These are phyloP conservation scores for Cucurbita argyrosperma DNA, from an alignment of 306 rosid genomes.

Conservation along the genomic window DNA sequence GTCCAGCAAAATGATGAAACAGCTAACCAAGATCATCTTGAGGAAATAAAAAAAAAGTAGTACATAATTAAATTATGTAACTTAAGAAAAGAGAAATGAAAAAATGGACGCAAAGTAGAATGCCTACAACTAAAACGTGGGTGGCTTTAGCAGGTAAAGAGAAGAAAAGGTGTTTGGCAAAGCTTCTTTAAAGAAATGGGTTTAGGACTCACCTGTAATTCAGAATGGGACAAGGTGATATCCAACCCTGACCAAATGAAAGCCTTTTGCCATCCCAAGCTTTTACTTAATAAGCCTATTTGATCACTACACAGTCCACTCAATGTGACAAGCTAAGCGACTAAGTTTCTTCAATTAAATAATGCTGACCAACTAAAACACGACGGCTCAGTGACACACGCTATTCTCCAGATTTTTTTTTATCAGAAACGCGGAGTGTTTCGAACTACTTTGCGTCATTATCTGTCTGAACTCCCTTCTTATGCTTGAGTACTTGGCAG, in stretches of 20 bases:
- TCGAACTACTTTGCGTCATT: conserved; percentile 44
- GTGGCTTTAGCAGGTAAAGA: too few species aligned
- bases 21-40: conserved; percentile 51
- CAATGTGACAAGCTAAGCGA: conserved; percentile 40
- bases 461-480: conserved; percentile 19
- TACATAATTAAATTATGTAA: conserved; percentile 2
- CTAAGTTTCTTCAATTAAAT: conserved; percentile 40
- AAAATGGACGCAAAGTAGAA: not conserved
- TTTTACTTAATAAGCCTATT: conserved; percentile 12
- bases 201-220: conserved; percentile 47
- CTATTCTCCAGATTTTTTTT: not conserved
- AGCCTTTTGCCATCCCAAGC: conserved; percentile 61
- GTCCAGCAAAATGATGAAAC: conserved; percentile 50
- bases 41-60: conserved; percentile 12
- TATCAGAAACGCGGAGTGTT: conserved; percentile 19
- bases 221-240: conserved; percentile 52
- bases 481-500: conserved; percentile 22
- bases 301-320: conserved; percentile 28
- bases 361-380: conserved; percentile 27
- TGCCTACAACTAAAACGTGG: too few species aligned
- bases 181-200: not conserved
- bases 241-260: conserved; percentile 48
- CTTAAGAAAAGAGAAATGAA: not conserved
- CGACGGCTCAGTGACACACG: conserved; percentile 14
- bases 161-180: not conserved